phyloP scores from a whole-genome alignment of 2,329 filamentous ascomycete species.

The Coniochaeta sp. region DNA sequence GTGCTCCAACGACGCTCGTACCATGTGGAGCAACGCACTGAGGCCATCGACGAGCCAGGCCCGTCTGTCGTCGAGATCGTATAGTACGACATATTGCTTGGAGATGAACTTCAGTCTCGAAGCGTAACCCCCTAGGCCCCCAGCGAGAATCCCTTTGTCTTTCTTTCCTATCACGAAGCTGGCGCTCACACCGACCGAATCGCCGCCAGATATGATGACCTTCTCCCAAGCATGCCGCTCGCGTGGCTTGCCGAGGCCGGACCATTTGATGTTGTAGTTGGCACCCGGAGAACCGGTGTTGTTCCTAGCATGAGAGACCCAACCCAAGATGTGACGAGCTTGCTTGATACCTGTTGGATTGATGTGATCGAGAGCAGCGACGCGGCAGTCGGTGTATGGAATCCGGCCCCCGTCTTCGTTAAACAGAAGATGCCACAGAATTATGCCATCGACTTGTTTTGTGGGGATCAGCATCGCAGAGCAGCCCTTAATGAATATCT shows the following conservation, averaged over 20 bases:
- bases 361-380: not conserved
- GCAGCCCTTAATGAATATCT: conserved; percentile 6
- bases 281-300: conserved; percentile 14
- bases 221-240: conserved; percentile 15
- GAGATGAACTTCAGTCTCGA: conserved; percentile 20
- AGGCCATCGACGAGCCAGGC: conserved; percentile 28
- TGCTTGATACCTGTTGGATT: conserved; percentile 4
- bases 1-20: conserved; percentile 19
- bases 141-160: conserved; percentile 15
- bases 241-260: conserved; percentile 10
- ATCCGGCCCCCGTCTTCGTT: not conserved
- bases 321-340: conserved; percentile 25
- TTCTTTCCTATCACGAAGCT: conserved; percentile 17
- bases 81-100: conserved; percentile 17
- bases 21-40: conserved; percentile 28
- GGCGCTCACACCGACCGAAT: conserved; percentile 16
- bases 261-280: conserved; percentile 12
- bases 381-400: conserved; percentile 1
- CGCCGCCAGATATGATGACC: conserved; percentile 16
- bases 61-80: conserved; percentile 17
- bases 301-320: conserved; percentile 20
- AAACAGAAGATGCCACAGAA: conserved; percentile 7
- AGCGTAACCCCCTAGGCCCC: conserved; percentile 15
- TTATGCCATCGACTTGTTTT: not conserved
- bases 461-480: conserved; percentile 6